Evolutionary conservation across 192 early-diverging fungal species (phyloP), one percentile per base, ranked within the genome.

Genomic region (Chytriomyces sp.): DNA sequence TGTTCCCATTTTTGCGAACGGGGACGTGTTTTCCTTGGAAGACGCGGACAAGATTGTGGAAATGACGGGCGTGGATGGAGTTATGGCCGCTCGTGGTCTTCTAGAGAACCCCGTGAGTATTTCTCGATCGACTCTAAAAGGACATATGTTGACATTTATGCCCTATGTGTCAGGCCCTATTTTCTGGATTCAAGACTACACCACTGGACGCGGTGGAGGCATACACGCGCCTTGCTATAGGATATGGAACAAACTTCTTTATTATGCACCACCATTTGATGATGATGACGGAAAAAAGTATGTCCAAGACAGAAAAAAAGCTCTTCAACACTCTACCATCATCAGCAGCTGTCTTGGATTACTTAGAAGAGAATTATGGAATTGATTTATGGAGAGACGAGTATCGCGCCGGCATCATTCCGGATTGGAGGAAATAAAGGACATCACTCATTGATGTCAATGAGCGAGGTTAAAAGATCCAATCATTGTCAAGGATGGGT

Each of bases 241-340:
- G 66, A 64, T 58, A 59, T 49, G 52, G 96, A 32, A 91, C 93
- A 22, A 90, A 90, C 32, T 83, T 84, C 0, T 91, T 91, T 72
- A 94, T 99, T 31, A 85, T 94, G 37, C 95, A 97, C 66, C 96
- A 99, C 71, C 96, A 99, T 74, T 63, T 99, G 31, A 95, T 95
- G 93, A 98, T 85, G 78, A 97, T 97, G 94, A 82, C 94, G 62
- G 95, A 97, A 64, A 83, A 84, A 49, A 55, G 82, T 30, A 94
- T 98, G 94, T 55, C 38, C 36, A 52, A 22, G 36, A 61, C 74
- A 44, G 92, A 98, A 63, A 88, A 91, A 52, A 91, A 89, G 76
- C 89, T 89, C n/a, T 96, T 98, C 75, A 96, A 98, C 75, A 83
- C 84, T 26, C 77, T 96, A 53, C 81, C 90, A 5, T 89, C 89